A percentile compares a stretch with the other conserved stretches of the same genome.
Evolutionary conservation across 176 grass and related monocot genomes (phyloP).

Genomic region (Microstegium vimineum): DNA sequence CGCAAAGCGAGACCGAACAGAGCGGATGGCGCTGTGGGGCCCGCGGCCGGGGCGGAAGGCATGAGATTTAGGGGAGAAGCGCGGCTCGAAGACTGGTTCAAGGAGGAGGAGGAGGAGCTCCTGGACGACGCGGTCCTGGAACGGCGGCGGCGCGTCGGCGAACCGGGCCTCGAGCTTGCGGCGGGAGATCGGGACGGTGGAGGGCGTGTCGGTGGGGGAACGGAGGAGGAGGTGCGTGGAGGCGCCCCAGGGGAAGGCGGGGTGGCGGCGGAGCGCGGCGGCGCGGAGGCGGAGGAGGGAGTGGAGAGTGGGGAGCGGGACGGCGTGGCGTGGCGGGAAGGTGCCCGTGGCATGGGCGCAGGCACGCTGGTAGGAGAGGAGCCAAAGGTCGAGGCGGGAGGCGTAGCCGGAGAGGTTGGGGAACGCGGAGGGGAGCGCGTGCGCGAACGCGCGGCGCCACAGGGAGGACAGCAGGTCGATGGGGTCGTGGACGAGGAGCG

Average conservation of each 20-base stretch:
- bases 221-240: conserved; percentile 71
- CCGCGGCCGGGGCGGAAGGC: conserved; percentile 77
- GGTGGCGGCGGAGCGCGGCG: conserved; percentile 47
- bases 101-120: conserved; percentile 86
- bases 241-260: conserved; percentile 73
- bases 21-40: conserved; percentile 78
- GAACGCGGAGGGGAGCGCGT: conserved; percentile 35
- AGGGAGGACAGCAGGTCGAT: conserved; percentile 70
- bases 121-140: conserved; percentile 82
- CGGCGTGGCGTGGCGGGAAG: conserved; percentile 60
- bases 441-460: conserved; percentile 78
- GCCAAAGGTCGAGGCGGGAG: conserved; percentile 82
- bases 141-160: conserved; percentile 55
- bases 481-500: conserved; percentile 75
- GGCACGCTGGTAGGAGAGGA: conserved; percentile 85
- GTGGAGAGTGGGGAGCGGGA: conserved; percentile 63
- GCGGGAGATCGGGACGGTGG: conserved; percentile 64
- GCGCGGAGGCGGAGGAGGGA: conserved; percentile 69
- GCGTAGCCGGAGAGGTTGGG: conserved; percentile 88
- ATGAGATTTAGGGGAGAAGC: conserved; percentile 85
- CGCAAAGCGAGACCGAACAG: conserved; percentile 73
- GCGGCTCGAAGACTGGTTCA: conserved; percentile 79
- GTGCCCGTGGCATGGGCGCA: conserved; percentile 81
- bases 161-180: conserved; percentile 67
- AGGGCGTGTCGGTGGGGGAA: conserved; percentile 63